Evolutionary conservation across 1,284 basidiomycete genomes (phyloP).

Genomic region (Dichomitus squalens): DNA sequence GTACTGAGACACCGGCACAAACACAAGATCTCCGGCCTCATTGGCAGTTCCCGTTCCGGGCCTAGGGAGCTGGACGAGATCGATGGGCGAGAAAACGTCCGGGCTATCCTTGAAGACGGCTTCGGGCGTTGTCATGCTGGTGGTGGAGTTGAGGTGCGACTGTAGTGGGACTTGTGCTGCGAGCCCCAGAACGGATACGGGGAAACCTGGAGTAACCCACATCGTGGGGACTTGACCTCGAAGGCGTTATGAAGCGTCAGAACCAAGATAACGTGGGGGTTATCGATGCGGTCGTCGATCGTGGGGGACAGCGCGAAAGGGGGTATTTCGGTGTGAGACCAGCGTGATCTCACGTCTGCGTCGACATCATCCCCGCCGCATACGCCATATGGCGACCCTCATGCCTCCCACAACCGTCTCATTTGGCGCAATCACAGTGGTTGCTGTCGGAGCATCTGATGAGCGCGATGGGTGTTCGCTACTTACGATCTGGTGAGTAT

Average conservation of each 20-base stretch:
- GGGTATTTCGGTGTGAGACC: not conserved
- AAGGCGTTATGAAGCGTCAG: not conserved
- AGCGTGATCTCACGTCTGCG: not conserved
- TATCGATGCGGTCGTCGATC: conserved; percentile 17
- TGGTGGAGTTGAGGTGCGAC: conserved; percentile 24
- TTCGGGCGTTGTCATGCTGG: conserved; percentile 29
- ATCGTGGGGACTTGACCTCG: conserved; percentile 28
- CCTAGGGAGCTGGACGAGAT: conserved; percentile 73
- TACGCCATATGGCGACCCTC: too few species aligned
- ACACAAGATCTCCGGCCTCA: conserved; percentile 60
- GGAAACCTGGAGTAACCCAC: conserved; percentile 36
- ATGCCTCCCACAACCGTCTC: too few species aligned
- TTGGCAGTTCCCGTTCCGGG: conserved; percentile 71
- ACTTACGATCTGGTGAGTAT: too few species aligned
- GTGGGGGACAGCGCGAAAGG: conserved; percentile 4
- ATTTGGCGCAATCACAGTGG: too few species aligned
- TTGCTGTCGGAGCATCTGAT: too few species aligned
- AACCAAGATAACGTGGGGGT: conserved; percentile 9
- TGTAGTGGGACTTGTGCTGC: conserved; percentile 53
- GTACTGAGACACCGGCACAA: conserved; percentile 72
- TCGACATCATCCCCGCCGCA: not conserved
- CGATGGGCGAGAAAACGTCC: conserved; percentile 68
- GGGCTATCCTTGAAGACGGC: conserved; percentile 60
- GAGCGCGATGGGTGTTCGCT: too few species aligned
- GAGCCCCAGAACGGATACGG: conserved; percentile 49